Evolutionary conservation across 176 grass and related monocot genomes (phyloP), one percentile per base, ranked within the genome.

Genomic region (Paspalum vaginatum): DNA sequence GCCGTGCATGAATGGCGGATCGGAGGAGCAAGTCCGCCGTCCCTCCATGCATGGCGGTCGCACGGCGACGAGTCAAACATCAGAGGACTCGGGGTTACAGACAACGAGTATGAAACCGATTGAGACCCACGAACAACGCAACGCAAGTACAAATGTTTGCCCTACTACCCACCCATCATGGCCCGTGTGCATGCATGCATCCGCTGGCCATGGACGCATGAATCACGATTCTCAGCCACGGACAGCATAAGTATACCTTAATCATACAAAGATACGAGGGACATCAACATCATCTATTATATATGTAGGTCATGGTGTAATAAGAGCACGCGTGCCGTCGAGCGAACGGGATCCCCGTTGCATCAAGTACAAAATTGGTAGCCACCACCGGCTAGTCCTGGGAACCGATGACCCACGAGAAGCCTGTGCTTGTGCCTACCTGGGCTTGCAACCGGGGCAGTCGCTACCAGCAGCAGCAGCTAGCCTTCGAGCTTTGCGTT

Each of bases 341-440:
- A 44, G 81, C 54, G 69, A 76, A 43, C 47, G 15, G 65, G 43
- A 37, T 20, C 80, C 79, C 65, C 56, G 78, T 89, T 51, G 76
- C 87, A 85, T 65, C 83, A 45, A 77, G 72, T 89, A 89, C 87
- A 89, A 89, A 89, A 89, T 85, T 89, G 83, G 78, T 85, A 65
- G 87, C 50, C 72, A 81, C 13, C 12, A 37, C 7, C 44, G n/a
- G 5, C 20, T 20, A n/a, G n/a, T n/a, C 41, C 3, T n/a, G 65
- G 9, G 37, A 4, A 20, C 18, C 63, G 16, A 4, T 16, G 37
- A 18, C 51, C 13, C 3, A 41, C 14, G 75, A 18, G 41, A 21
- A 38, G 77, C 38, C 44, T 61, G 42, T 43, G 32, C 5, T 0
- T 16, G 46, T 76, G 78, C 8, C 58, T 72, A 85, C 87, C 87